Base-by-base conservation (phyloP, 345 rosid genomes). In the Turritis glabra region DNA sequence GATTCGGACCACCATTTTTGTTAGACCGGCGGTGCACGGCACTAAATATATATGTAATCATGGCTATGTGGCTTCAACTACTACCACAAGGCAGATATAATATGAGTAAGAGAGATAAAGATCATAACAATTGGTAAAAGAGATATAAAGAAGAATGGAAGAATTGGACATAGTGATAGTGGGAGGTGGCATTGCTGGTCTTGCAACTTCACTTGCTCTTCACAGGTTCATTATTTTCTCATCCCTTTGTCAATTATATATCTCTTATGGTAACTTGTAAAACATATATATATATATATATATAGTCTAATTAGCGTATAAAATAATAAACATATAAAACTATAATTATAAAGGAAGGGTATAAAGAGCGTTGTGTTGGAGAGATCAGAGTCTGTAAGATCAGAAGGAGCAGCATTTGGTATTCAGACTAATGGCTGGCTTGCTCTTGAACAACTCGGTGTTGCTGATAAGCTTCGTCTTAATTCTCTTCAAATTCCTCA, bases 131-230 rank as follows among this genome's bases (percentile, higher is more conserved):
- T 38, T 37, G 27, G 8, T 5, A 18, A 30, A 35, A 23, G 3
- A 21, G 14, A 57, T 29, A 48, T 7, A 5, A 43, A 37, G 25
- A 17, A 46, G 21, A 44, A 51, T 47, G 69, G 83, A 77, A 64
- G 85, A 78, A 55, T 41, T 74, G 1, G 86, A 80, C 32, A 69
- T 86, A 5, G 89, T 85, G 0, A 82, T 86, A 15, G 84, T 78
- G 1, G 90, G 90, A 13, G 89, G 89, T 21, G 90, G 89, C 17
- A 84, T 84, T 17, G 76, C 87, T 70, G 95, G 90, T 46, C 83
- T 89, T n/a, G 84, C 92, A 13, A 84, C 89, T 25, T 84, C 85
- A 1, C 84, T 87, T 62, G 89, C 86, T 54, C 90, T 89, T 67
- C 84, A 87, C 82, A 76, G 89, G 51, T 87, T 13, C 9, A 2